phyloP scores from a whole-genome alignment of 441 rosid genomes.

The Eruca vesicaria region DNA sequence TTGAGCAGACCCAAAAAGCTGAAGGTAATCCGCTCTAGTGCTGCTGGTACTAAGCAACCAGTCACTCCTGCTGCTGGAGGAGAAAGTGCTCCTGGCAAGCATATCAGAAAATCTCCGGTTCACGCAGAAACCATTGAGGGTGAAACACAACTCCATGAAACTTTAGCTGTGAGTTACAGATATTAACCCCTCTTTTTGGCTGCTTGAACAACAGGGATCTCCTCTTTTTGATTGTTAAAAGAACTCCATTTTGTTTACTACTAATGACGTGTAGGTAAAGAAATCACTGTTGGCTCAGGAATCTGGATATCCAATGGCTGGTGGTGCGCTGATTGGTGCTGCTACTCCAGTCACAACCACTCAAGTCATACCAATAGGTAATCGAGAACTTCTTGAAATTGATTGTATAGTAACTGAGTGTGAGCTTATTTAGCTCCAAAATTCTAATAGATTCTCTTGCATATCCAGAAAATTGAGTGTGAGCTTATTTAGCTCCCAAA shows the following conservation, averaged over 20 bases:
- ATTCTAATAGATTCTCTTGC: not conserved
- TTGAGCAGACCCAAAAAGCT: not conserved
- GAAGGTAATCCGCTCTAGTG: not conserved
- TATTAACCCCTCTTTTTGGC: not conserved
- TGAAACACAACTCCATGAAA: not conserved
- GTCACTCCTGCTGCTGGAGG: not conserved
- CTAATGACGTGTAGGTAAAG: slow-evolving; percentile 37
- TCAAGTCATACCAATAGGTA: slow-evolving; percentile 3
- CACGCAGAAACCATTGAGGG: not conserved
- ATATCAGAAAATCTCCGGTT: not conserved
- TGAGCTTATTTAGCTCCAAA: not conserved
- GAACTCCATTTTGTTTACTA: not conserved
- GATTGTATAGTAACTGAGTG: not conserved
- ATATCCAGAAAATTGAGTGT: not conserved
- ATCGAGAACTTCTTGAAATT: not conserved
- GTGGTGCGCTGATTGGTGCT: not conserved
- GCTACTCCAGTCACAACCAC: not conserved
- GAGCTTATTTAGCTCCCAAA: not conserved
- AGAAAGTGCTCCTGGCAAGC: not conserved
- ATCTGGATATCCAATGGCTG: not conserved
- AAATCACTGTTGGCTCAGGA: too few relatives aligned
- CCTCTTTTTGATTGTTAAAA: not conserved
- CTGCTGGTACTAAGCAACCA: not conserved
- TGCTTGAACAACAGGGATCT: not conserved
- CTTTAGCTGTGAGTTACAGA: not conserved